Evolutionary conservation across 1,284 basidiomycete genomes (phyloP).

Genomic region (Rhodotorula sp.): DNA sequence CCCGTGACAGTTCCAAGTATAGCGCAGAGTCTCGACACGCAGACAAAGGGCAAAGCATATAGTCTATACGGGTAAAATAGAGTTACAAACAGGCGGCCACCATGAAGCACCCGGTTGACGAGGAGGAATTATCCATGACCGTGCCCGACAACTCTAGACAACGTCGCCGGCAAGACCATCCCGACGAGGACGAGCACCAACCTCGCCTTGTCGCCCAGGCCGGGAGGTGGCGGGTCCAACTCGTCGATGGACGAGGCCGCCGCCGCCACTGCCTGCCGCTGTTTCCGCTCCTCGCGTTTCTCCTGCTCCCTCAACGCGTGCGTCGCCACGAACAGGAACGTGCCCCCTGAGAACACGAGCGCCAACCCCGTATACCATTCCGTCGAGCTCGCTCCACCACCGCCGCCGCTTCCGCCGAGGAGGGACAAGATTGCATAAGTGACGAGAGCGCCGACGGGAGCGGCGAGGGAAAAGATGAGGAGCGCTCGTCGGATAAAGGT

Average conservation of each 20-base stretch:
- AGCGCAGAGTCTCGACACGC: too few species aligned
- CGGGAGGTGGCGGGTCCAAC: background rate
- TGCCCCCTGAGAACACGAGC: constrained; percentile 51
- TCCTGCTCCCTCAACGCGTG: constrained; percentile 44
- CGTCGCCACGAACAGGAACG: constrained; percentile 53
- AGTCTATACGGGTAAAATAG: too few species aligned
- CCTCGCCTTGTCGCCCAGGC: constrained; percentile 8
- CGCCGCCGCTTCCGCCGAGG: constrained; percentile 1
- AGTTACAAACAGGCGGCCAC: too few species aligned
- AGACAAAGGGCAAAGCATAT: too few species aligned
- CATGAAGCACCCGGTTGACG: too few species aligned
- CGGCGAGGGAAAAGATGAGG: constrained; percentile 37
- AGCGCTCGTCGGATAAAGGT: constrained; percentile 30
- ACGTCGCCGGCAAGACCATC: constrained; percentile 33
- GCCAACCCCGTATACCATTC: constrained; percentile 49
- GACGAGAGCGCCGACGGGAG: constrained; percentile 40
- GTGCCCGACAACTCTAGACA: constrained; percentile 30
- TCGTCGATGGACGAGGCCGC: background rate
- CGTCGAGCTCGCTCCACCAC: background rate
- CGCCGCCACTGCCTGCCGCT: background rate
- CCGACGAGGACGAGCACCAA: constrained; percentile 25
- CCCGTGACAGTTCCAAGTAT: background rate
- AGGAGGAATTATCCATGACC: too few species aligned
- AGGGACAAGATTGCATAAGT: constrained; percentile 32
- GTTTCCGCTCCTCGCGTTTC: background rate